phyloP scores from a whole-genome alignment of 768 basidiomycete genomes.

The Mrakia blollopis region DNA sequence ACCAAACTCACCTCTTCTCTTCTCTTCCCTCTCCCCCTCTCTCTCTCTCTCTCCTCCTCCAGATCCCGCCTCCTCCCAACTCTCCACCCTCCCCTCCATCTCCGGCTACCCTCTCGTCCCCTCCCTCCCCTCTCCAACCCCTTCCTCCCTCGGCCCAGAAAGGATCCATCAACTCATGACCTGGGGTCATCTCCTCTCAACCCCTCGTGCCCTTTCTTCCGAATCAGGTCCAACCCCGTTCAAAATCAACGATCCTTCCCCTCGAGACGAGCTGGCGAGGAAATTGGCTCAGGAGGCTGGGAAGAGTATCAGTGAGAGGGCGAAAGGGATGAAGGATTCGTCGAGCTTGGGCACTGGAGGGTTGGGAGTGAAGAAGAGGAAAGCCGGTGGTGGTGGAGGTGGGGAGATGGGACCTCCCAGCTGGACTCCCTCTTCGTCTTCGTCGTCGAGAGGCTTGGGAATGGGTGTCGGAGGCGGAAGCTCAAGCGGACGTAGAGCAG shows the following conservation, averaged over 20 bases:
- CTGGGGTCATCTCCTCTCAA: constrained; percentile 88
- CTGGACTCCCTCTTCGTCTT: constrained; percentile 12
- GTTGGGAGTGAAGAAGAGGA: neutral
- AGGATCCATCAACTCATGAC: constrained; percentile 94
- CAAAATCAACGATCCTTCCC: constrained; percentile 67
- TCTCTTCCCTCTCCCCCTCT: neutral
- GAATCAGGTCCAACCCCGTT: constrained; percentile 50
- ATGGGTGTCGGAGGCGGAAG: neutral
- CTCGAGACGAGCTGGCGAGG: constrained; percentile 74
- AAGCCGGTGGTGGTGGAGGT: too few species aligned
- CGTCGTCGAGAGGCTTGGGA: neutral
- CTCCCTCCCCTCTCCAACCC: constrained; percentile 78
- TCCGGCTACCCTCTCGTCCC: constrained; percentile 71
- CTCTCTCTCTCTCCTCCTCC: neutral
- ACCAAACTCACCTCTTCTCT: too few species aligned
- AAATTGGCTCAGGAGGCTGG: constrained; percentile 75
- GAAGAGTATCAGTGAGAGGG: constrained; percentile 60
- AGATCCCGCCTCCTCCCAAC: constrained; percentile 3
- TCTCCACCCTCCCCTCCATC: constrained; percentile 34
- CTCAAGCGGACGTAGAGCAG: constrained; percentile 31
- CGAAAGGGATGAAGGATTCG: constrained; percentile 37
- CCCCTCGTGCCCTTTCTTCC: constrained; percentile 76
- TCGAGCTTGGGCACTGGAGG: neutral
- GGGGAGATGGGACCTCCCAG: constrained; percentile 19
- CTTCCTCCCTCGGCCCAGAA: constrained; percentile 69